Conservation (phyloP, 2,329 filamentous ascomycete species). For the Xylariaceae sp. region DNA sequence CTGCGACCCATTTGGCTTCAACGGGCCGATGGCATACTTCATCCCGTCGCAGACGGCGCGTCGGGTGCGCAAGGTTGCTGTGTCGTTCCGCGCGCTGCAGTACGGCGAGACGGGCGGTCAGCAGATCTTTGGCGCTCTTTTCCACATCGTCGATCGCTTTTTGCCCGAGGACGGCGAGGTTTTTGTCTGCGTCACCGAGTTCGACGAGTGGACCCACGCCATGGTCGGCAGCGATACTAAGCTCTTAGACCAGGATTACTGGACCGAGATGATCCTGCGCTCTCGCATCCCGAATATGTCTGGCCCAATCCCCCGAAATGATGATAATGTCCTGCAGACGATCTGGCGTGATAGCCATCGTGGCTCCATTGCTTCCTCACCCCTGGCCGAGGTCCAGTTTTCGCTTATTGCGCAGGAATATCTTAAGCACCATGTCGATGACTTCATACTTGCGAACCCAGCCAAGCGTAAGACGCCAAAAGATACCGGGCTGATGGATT, state of each 20-base stretch:
- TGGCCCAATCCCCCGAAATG: neutral
- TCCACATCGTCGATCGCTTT: constrained; percentile 45
- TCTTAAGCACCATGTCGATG: constrained; percentile 33
- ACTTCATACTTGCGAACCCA: constrained; percentile 8
- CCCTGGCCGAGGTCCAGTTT: constrained; percentile 40
- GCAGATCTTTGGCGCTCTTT: constrained; percentile 44
- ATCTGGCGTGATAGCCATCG: constrained; percentile 45
- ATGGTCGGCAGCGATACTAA: constrained; percentile 26
- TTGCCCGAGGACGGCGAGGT: constrained; percentile 30
- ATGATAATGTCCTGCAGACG: constrained; percentile 40
- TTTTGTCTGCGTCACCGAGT: constrained; percentile 38
- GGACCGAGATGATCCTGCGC: neutral
- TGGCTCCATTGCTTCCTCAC: constrained; percentile 37
- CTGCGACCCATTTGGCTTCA: constrained; percentile 42
- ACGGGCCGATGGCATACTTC: constrained; percentile 46
- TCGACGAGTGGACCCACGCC: constrained; percentile 33
- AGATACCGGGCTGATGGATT: neutral
- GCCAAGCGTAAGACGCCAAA: neutral
- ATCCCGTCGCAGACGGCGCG: constrained; percentile 35
- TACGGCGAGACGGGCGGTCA: constrained; percentile 40
- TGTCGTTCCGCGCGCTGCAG: constrained; percentile 41
- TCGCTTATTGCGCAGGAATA: constrained; percentile 41
- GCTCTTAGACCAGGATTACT: constrained; percentile 14
- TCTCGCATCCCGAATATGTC: neutral
- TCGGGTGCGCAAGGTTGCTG: constrained; percentile 41